These are phyloP conservation scores for Zymoseptoria pseudotritici DNA, from an alignment of 2,329 filamentous ascomycete species.

Conservation along the genomic window DNA sequence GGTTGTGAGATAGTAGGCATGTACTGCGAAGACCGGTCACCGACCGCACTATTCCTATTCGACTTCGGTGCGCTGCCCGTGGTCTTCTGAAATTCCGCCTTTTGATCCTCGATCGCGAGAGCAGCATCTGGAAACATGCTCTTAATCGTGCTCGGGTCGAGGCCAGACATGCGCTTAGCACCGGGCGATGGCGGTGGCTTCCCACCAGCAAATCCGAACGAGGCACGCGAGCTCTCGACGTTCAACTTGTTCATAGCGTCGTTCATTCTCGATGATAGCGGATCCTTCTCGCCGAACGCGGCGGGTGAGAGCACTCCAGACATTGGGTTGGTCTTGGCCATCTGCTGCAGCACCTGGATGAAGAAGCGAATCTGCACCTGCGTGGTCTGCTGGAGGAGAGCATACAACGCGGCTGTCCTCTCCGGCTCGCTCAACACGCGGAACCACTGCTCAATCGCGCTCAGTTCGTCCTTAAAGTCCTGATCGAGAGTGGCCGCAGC, in stretches of 20 bases:
- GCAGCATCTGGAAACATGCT: conserved; percentile 99
- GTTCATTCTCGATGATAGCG: conserved; percentile 91
- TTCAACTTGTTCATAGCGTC: conserved; percentile 96
- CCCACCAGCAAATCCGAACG: conserved; percentile 50
- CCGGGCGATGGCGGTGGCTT: conserved; percentile 71
- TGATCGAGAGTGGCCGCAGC: conserved; percentile 96
- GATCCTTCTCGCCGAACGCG: conserved; percentile 91
- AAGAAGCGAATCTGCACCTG: conserved; percentile 99
- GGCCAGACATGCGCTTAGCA: conserved; percentile 86
- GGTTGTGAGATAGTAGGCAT: conserved; percentile 65
- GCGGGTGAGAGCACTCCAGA: conserved; percentile 89
- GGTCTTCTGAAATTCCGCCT: conserved; percentile 93
- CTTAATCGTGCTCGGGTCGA: conserved; percentile 89
- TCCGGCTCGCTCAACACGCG: conserved; percentile 94
- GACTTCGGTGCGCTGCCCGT: conserved; percentile 84
- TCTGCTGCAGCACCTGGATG: conserved; percentile 96
- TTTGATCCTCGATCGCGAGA: conserved; percentile 96
- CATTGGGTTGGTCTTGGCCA: conserved; percentile 98
- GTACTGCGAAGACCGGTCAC: conserved; percentile 63
- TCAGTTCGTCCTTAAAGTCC: conserved; percentile 98
- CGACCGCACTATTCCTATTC: conserved; percentile 83
- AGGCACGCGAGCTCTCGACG: conserved; percentile 80
- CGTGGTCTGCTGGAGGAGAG: conserved; percentile 92
- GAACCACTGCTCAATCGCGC: conserved; percentile 99
- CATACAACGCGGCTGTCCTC: conserved; percentile 89